Percentiles rank a stretch among this genome's conserved stretches.
phyloP scores from a whole-genome alignment of 768 basidiomycete genomes.

The Mycena maculata region DNA sequence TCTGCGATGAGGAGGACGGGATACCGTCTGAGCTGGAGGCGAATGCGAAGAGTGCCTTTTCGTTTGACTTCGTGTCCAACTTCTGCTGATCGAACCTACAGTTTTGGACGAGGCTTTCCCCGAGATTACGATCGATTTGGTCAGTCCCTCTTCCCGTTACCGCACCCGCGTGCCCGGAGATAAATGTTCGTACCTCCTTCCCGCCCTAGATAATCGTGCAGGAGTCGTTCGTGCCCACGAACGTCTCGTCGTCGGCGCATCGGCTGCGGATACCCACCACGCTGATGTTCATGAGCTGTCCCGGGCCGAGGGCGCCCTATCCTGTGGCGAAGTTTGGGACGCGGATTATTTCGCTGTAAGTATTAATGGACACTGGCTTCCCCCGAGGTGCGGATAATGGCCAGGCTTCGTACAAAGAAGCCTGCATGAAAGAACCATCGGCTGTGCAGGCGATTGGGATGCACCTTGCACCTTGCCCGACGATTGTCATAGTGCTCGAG shows the following conservation, averaged over 20 bases:
- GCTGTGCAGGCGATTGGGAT: no score
- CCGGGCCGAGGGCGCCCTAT: constrained; percentile 56
- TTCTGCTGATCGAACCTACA: neutral
- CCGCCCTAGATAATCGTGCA: constrained; percentile 56
- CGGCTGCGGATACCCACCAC: constrained; percentile 63
- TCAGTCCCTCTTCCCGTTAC: constrained; percentile 38
- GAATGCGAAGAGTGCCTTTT: constrained; percentile 67
- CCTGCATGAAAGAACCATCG: no score
- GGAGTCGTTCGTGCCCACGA: constrained; percentile 56
- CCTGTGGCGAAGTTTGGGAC: constrained; percentile 63
- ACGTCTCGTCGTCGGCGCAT: constrained; percentile 61
- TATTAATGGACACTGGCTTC: no score
- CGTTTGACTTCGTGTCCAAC: neutral
- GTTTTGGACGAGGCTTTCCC: constrained; percentile 65
- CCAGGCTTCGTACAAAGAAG: no score
- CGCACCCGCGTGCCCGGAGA: neutral
- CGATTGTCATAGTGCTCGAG: no score
- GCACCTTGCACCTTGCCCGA: no score
- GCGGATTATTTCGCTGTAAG: constrained; percentile 57
- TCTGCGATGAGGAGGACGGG: constrained; percentile 58
- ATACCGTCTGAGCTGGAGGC: constrained; percentile 80
- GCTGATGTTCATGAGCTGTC: constrained; percentile 74
- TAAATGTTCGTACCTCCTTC: neutral
- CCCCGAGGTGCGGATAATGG: no score
- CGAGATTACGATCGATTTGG: constrained; percentile 71